Conservation (phyloP, 2,329 filamentous ascomycete species). For the Microthyrium microscopicum region DNA sequence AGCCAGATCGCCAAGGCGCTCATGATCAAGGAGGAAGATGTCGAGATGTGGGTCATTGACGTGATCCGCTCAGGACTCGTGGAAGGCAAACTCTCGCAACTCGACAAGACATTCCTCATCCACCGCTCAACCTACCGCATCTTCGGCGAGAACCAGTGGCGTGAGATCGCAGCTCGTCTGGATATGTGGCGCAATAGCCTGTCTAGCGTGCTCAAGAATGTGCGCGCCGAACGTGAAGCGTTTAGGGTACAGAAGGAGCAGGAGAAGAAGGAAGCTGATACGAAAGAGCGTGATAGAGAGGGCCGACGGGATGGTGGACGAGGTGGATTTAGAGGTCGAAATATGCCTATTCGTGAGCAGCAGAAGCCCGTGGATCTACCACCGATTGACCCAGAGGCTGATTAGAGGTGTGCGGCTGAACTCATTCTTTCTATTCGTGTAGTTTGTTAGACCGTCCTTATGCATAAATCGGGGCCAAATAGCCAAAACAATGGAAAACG, state of each 20-base stretch:
- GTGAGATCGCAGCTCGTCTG: constrained; percentile 75
- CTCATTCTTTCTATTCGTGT: no score
- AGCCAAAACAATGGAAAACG: no score
- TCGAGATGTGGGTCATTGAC: constrained; percentile 98
- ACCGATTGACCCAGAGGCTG: no score
- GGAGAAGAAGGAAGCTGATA: constrained; percentile 54
- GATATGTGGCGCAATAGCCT: constrained; percentile 83
- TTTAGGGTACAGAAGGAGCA: constrained; percentile 64
- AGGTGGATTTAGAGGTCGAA: constrained; percentile 5
- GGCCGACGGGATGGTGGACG: constrained; percentile 1
- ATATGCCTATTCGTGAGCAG: no score
- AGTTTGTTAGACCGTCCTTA: no score
- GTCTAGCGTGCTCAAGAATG: constrained; percentile 58
- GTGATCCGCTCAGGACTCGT: constrained; percentile 90
- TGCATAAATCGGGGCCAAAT: no score
- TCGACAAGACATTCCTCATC: constrained; percentile 83
- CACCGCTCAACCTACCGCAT: constrained; percentile 94
- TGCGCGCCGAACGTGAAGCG: constrained; percentile 66
- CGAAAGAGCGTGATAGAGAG: constrained; percentile 33
- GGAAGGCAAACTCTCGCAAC: constrained; percentile 89
- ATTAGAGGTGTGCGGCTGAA: no score
- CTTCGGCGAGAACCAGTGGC: constrained; percentile 96
- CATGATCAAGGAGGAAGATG: constrained; percentile 64
- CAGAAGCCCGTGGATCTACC: constrained; percentile 4
- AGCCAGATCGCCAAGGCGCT: constrained; percentile 67